Conservation (phyloP, 306 rosid genomes). For the Inga leiocalycina region DNA sequence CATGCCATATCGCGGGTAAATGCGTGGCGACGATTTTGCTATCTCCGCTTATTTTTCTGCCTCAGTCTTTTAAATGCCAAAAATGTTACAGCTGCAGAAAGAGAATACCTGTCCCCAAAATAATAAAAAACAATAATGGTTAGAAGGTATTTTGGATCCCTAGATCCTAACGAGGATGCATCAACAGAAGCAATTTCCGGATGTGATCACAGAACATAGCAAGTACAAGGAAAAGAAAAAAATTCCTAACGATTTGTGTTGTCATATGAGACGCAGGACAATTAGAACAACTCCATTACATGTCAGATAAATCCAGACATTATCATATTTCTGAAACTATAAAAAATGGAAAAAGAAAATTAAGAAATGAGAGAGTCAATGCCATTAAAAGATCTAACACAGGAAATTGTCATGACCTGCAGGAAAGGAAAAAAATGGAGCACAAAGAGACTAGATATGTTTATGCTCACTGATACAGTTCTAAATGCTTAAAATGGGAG, state of each 20-base stretch:
- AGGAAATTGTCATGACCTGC: background rate
- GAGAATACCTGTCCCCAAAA: slow-evolving; percentile 74
- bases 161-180: background rate
- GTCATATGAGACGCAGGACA: background rate
- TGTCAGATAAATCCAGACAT: background rate
- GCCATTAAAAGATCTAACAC: background rate
- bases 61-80: slow-evolving; percentile 82
- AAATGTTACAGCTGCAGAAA: slow-evolving; percentile 90
- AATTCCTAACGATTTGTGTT: background rate
- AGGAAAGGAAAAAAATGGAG: background rate
- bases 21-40: slow-evolving; percentile 26
- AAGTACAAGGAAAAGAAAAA: background rate
- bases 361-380: background rate
- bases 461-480: background rate
- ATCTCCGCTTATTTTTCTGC: slow-evolving; percentile 61
- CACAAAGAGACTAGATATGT: background rate
- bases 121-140: slow-evolving; percentile 19
- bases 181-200: background rate
- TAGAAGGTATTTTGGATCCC: background rate
- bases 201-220: background rate
- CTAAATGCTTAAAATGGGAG: background rate
- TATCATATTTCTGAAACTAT: background rate
- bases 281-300: background rate
- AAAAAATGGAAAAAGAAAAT: background rate
- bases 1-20: slow-evolving; percentile 3